Evolutionary conservation across 306 rosid genomes (phyloP).

Genomic region (Medicago lupulina): DNA sequence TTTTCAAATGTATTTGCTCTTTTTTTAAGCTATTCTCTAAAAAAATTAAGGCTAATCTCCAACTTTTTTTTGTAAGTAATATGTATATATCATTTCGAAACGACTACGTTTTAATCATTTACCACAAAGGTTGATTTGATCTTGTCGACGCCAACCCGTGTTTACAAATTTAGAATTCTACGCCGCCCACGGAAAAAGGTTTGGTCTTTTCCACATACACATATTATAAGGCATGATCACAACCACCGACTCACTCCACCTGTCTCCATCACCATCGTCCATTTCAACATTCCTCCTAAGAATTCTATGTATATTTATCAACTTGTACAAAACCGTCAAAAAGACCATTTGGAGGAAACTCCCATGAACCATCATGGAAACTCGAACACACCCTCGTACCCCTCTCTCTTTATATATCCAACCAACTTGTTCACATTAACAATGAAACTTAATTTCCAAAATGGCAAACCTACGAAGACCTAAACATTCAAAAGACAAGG

Average conservation of each 20-base stretch:
- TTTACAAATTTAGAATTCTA: constrained; percentile 19
- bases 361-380: constrained; percentile 56
- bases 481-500: constrained; percentile 38
- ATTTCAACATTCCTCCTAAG: constrained; percentile 14
- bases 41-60: no score
- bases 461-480: constrained; percentile 49
- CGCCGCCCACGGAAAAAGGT: constrained; percentile 59
- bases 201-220: constrained; percentile 31
- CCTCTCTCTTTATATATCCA: not conserved
- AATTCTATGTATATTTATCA: constrained; percentile 43
- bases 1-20: no score
- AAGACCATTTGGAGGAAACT: constrained; percentile 54
- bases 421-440: constrained; percentile 2
- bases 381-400: constrained; percentile 2
- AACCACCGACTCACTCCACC: constrained; percentile 47
- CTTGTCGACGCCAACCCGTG: constrained; percentile 39
- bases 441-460: not conserved
- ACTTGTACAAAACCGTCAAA: constrained; percentile 60
- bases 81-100: not conserved
- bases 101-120: not conserved
- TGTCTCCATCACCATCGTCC: constrained; percentile 52
- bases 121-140: constrained; percentile 12
- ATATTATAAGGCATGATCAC: constrained; percentile 2
- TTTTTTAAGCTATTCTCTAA: no score
- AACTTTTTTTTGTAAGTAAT: no score